Evolutionary conservation across 2,329 filamentous ascomycete species (phyloP), one percentile per base, ranked within the genome.

Genomic region (Tolypocladium guangdongense): DNA sequence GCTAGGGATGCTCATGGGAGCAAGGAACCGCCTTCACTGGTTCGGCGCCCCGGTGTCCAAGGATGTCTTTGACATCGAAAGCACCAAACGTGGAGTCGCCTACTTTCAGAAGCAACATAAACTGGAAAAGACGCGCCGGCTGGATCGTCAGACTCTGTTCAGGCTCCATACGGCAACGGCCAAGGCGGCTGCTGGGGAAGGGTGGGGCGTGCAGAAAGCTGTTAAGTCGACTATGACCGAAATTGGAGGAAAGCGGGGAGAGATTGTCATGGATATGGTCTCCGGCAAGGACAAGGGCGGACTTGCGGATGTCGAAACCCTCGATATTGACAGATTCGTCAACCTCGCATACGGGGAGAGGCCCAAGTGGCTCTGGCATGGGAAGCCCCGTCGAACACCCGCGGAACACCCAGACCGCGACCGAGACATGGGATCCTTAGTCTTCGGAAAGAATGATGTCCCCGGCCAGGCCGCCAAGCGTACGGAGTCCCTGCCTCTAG

Each of bases 221-320:
- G 90, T 99, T 62, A 97, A 97, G 66, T 95, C 90, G 3, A 96
- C 92, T 0, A 88, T 97, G 48, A 90, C 88, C 20, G 93, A 96
- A 68, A 82, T 99, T 39, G 90, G 90, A 60, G 92, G 93, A 16
- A 96, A 96, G 67, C 86, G 92, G 52, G 91, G 91, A 49, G 92
- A 96, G 67, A 88, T 96, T 72, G 86, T 96, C 48, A 90, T 95
- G 76, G 91, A 90, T n/a, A 95, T 95, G 76, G 90, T 96, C 7
- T 87, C 85, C 39, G 84, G 87, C 30, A 84, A 86, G 49, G 90
- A 95, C 61, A 95, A 95, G 69, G 89, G 85, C 53, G 89, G 90
- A 4, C 91, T 97, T 59, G 87, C 88, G 4, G 92, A 96, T 62
- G 85, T 96, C 37, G 93, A 99, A 71, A 97, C 91, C 1, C 76